Evolutionary conservation across 1,284 basidiomycete species (phyloP), one percentile per base, ranked within the genome.

Genomic region (Puccinia sorghi): DNA sequence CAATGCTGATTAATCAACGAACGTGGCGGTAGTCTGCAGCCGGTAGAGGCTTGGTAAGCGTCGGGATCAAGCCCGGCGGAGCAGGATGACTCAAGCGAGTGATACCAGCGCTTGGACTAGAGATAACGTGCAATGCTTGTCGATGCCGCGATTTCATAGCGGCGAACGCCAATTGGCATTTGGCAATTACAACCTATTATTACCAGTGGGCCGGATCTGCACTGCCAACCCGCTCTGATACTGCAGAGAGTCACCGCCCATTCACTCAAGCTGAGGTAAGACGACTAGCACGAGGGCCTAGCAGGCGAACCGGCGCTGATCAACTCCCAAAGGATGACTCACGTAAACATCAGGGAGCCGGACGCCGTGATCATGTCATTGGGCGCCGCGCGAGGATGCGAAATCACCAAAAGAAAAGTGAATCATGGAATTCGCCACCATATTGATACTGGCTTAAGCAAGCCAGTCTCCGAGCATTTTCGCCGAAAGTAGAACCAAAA

Each of bases 41-140:
- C n/a, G n/a, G n/a, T n/a, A n/a, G n/a, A 22, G 25, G 54, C n/a
- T 56, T 25, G 22, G 25, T 15, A 32, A 57, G 56, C 56, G 5
- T 57, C 56, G 56, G 56, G 25, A 57, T 57, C n/a, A 57, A 57
- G 25, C 56, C 25, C 56, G 25, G 56, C n/a, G n/a, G n/a, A 57
- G 27, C 25, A 32, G 22, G 56, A 57, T 27, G 5, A 13, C 25
- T 3, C 56, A 57, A 32, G 13, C 56, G 25, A 32, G 8, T 5
- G 56, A 27, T 12, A 32, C 56, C 25, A 27, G 56, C 4, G 56
- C 50, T 43, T 43, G n/a, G n/a, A n/a, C n/a, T n/a, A n/a, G n/a
- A n/a, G n/a, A n/a, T n/a, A n/a, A n/a, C n/a, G n/a, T n/a, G n/a
- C n/a, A n/a, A n/a, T n/a, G n/a, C n/a, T n/a, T n/a, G n/a, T n/a